A percentile compares a stretch with the other conserved stretches of the same genome.
These are phyloP conservation scores for Pythium rhizo-oryzae DNA, from an alignment of 352 stramenopile genomes.

Conservation along the genomic window DNA sequence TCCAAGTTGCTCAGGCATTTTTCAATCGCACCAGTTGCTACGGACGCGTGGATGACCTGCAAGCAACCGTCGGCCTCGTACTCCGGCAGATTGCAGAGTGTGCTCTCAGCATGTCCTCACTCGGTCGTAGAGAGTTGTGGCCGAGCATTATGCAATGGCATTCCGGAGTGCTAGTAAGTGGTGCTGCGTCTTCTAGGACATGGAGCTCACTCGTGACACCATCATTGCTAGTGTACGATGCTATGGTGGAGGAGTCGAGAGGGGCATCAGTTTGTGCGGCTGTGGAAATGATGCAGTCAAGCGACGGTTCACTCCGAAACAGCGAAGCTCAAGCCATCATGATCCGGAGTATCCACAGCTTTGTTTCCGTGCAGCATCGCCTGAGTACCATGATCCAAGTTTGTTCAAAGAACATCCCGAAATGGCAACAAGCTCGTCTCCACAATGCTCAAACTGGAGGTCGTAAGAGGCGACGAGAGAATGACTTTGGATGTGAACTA, in stretches of 20 bases:
- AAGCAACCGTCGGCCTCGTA: neutral
- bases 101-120: conserved; percentile 2
- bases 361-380: conserved; percentile 4
- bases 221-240: conserved; percentile 8
- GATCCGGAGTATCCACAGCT: conserved; percentile 14
- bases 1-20: conserved; percentile 20
- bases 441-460: neutral
- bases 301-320: neutral
- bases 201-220: neutral
- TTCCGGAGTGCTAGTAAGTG: neutral
- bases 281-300: conserved; percentile 7
- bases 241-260: conserved; percentile 5
- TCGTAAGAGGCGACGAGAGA: conserved; percentile 8
- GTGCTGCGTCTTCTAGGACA: neutral
- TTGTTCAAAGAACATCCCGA: conserved; percentile 6
- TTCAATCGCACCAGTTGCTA: conserved; percentile 18
- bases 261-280: neutral
- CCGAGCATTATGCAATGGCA: conserved; percentile 22
- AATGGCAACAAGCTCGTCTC: neutral
- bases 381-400: neutral
- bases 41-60: conserved; percentile 3
- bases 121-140: conserved; percentile 24
- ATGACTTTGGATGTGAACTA: neutral
- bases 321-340: conserved; percentile 4
- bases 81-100: conserved; percentile 4